These are phyloP conservation scores for Stagonosporopsis tanaceti DNA, from an alignment of 2,329 filamentous ascomycete species.

Conservation along the genomic window DNA sequence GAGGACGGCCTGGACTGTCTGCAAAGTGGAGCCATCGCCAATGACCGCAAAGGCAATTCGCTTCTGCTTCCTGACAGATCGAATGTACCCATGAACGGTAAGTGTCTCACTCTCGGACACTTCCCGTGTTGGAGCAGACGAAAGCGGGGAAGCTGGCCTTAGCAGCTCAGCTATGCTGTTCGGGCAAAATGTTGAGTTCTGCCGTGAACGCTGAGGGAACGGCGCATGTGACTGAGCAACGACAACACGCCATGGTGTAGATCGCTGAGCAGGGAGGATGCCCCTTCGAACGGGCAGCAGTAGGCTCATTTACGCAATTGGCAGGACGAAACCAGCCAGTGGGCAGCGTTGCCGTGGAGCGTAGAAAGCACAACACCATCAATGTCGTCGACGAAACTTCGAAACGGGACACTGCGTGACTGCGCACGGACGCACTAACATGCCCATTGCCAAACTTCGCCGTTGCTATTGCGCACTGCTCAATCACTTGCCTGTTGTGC, in stretches of 20 bases:
- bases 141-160: constrained; percentile 56
- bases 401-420: constrained; percentile 20
- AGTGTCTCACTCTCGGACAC: constrained; percentile 36
- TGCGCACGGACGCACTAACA: constrained; percentile 14
- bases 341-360: constrained; percentile 26
- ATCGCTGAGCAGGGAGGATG: constrained; percentile 30
- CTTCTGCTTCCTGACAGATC: constrained; percentile 88
- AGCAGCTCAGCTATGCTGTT: constrained; percentile 59
- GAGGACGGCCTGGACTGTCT: constrained; percentile 81
- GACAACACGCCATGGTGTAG: constrained; percentile 25
- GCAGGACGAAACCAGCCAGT: constrained; percentile 27
- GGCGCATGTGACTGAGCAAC: constrained; percentile 25
- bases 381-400: constrained; percentile 26
- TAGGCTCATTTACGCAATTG: constrained; percentile 42
- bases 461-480: constrained; percentile 5
- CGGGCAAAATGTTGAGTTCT: constrained; percentile 40
- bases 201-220: constrained; percentile 35
- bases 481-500: constrained; percentile 11
- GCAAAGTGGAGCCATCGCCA: constrained; percentile 83
- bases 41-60: constrained; percentile 82
- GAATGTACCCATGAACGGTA: constrained; percentile 77
- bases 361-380: constrained; percentile 23
- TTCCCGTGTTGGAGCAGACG: constrained; percentile 57
- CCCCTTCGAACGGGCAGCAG: constrained; percentile 33
- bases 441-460: not conserved